Evolutionary conservation across 805 yeast species (phyloP), one percentile per base, ranked within the genome.

Genomic region (Wickerhamiella galacta): DNA sequence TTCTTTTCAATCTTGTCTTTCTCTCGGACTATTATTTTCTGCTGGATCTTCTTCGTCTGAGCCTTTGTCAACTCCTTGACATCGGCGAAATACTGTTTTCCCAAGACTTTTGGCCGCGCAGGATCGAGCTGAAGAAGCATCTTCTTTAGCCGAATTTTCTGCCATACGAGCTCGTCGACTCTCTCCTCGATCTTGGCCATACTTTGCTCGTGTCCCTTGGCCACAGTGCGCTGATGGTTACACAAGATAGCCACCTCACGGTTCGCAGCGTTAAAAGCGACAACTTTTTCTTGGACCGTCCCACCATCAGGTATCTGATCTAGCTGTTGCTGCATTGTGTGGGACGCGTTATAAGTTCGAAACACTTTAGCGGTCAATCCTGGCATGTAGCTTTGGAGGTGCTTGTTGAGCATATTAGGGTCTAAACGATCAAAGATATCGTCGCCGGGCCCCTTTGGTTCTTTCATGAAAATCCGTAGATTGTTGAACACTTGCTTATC

Each of bases 351-450:
- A 51, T 80, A 85, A 1, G 96, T 85, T 73, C 96, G 92, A 64
- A 85, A 87, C 15, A 85, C 95, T 55, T 85, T 85, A 4, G 96
- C 96, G 0, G 95, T 83, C 42, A 85, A 64, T 0, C 96, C 96
- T 16, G 78, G 72, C 90, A 85, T 76, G 55, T 85, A 83, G 38
- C 68, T 72, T 50, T 83, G 95, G 48, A 85, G 68, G 52, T 82
- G 85, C 53, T 75, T 79, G 61, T 85, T 85, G 48, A 85, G 63
- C 23, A 76, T 58, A 1, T 78, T 57, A 6, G 95, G 95, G 46
- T 77, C 87, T 29, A 87, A 66, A 42, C 95, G 66, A 56, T 85
- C 95, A 55, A 87, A 87, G 41, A 87, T 63, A 52, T 83, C 83
- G 58, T 87, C 95, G 12, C 95, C 95, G 4, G 85, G 83, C 40